phyloP scores from a whole-genome alignment of 441 rosid species.

The Corymbia calophylla region DNA sequence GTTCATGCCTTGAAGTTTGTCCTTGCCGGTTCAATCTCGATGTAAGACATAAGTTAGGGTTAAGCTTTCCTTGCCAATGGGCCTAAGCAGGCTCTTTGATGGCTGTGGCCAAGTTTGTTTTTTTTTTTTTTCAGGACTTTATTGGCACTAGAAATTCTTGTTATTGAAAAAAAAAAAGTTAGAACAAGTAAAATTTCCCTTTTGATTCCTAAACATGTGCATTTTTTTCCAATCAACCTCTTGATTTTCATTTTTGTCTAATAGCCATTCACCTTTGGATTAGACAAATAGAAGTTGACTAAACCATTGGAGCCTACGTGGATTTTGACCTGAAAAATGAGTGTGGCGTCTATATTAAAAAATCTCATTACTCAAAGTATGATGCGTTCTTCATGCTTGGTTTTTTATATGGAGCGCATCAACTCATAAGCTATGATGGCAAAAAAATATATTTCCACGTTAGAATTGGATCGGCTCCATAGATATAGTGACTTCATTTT shows the following conservation, averaged over 20 bases:
- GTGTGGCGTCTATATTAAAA: neutral
- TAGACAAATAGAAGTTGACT: neutral
- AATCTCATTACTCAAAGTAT: neutral
- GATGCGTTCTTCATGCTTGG: neutral
- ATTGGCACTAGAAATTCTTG: neutral
- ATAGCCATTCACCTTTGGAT: neutral
- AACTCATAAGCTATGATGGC: neutral
- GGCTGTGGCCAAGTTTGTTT: neutral
- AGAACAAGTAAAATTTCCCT: neutral
- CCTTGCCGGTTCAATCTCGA: neutral
- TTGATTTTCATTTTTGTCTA: neutral
- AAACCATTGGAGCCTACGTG: neutral
- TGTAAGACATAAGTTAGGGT: neutral
- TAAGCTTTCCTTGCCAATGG: neutral
- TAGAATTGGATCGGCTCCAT: neutral
- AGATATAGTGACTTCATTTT: neutral
- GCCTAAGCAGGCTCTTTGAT: neutral
- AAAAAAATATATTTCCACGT: neutral
- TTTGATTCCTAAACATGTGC: neutral
- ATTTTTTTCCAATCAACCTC: neutral
- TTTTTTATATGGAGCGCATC: neutral
- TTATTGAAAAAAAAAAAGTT: neutral
- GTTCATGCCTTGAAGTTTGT: neutral
- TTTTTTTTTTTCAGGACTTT: neutral
- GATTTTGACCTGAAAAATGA: neutral